Conservation (phyloP, 371 early-diverging fungal genomes). For the Basidiobolus meristosporus region DNA sequence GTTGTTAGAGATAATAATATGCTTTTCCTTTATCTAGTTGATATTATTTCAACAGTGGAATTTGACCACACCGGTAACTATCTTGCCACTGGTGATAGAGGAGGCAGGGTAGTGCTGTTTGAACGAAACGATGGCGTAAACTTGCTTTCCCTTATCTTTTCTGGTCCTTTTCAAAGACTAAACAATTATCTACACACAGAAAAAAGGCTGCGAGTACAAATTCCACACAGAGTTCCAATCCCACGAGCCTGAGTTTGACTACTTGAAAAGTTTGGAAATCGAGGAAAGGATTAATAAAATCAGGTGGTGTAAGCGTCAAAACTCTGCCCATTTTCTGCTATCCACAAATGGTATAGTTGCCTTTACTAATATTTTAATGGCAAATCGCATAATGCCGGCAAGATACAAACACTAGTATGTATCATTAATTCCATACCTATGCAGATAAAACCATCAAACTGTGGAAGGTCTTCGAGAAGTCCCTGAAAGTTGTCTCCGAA, state of each 20-base stretch:
- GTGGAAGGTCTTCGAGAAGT: slow-evolving; percentile 96
- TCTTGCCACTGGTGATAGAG: slow-evolving; percentile 93
- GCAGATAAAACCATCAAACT: slow-evolving; percentile 96
- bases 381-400: no score
- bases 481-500: slow-evolving; percentile 81
- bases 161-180: not conserved
- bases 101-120: slow-evolving; percentile 93
- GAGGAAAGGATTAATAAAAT: slow-evolving; percentile 99
- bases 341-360: slow-evolving; percentile 80
- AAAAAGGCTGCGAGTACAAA: slow-evolving; percentile 97
- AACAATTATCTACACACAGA: slow-evolving; percentile 25
- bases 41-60: slow-evolving; percentile 95
- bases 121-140: slow-evolving; percentile 89
- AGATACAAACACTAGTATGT: not conserved
- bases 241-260: slow-evolving; percentile 98
- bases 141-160: slow-evolving; percentile 3
- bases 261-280: slow-evolving; percentile 96
- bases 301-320: slow-evolving; percentile 88
- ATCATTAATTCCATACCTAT: not conserved
- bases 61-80: slow-evolving; percentile 94
- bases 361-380: not conserved
- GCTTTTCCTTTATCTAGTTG: slow-evolving; percentile 36
- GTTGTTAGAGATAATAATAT: no score
- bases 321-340: slow-evolving; percentile 86
- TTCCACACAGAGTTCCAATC: slow-evolving; percentile 98